These are phyloP conservation scores for Rhizopus delemar DNA, from an alignment of 371 early-diverging fungal genomes.

Conservation along the genomic window DNA sequence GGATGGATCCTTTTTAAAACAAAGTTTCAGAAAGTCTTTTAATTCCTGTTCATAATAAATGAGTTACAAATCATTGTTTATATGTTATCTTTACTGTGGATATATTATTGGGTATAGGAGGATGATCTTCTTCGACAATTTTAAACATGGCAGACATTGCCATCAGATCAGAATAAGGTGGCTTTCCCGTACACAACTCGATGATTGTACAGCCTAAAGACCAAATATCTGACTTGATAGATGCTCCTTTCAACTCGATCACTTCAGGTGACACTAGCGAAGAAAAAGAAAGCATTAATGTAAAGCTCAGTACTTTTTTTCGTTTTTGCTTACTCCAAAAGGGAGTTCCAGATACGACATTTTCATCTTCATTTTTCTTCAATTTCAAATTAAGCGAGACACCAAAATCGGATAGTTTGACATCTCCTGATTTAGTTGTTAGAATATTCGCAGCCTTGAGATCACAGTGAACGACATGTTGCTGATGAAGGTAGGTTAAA, in stretches of 20 bases:
- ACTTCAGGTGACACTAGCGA: slow-evolving; percentile 91
- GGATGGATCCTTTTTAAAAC: slow-evolving; percentile 81
- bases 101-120: slow-evolving; percentile 79
- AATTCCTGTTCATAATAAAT: slow-evolving; percentile 49
- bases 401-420: slow-evolving; percentile 96
- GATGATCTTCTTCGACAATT: slow-evolving; percentile 86
- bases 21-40: slow-evolving; percentile 69
- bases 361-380: slow-evolving; percentile 59
- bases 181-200: slow-evolving; percentile 87
- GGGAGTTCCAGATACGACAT: slow-evolving; percentile 84
- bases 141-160: slow-evolving; percentile 90
- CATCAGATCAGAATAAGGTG: slow-evolving; percentile 81
- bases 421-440: slow-evolving; percentile 90
- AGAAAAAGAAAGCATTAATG: too few species aligned
- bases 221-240: slow-evolving; percentile 89
- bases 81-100: slow-evolving; percentile 52
- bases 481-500: slow-evolving; percentile 87
- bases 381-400: slow-evolving; percentile 83
- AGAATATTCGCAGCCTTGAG: slow-evolving; percentile 96
- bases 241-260: slow-evolving; percentile 80
- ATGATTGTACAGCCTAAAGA: slow-evolving; percentile 86
- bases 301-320: not conserved
- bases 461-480: slow-evolving; percentile 93
- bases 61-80: too few species aligned
- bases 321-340: slow-evolving; percentile 82